Percentiles rank a stretch among this genome's conserved stretches.
phyloP scores from a whole-genome alignment of 2,329 filamentous ascomycete genomes.

The Amphichorda felina region DNA sequence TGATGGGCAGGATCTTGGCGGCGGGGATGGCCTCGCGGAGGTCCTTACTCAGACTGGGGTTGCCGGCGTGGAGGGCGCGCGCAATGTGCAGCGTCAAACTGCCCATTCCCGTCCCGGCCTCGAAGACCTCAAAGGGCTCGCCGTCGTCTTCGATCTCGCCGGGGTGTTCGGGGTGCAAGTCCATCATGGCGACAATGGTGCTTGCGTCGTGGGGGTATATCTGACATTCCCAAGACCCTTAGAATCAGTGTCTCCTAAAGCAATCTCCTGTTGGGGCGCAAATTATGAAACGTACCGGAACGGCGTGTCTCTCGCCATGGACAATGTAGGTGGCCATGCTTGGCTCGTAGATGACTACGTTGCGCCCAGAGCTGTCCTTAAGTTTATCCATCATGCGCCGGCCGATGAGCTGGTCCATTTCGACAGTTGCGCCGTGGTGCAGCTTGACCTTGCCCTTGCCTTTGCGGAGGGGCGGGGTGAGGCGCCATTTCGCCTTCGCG shows the following conservation, averaged over 20 bases:
- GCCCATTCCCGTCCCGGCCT: slow-evolving; percentile 79
- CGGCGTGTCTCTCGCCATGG: slow-evolving; percentile 57
- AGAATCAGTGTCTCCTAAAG: background rate
- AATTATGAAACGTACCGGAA: slow-evolving; percentile 30
- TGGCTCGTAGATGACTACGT: slow-evolving; percentile 49
- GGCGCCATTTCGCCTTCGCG: slow-evolving; percentile 22
- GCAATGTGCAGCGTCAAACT: slow-evolving; percentile 65
- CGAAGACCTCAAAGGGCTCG: slow-evolving; percentile 58
- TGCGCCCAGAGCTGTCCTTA: slow-evolving; percentile 32
- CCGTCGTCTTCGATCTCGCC: slow-evolving; percentile 18
- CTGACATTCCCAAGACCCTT: no score
- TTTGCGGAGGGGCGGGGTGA: slow-evolving; percentile 21
- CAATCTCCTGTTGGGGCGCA: no score
- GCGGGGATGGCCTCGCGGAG: slow-evolving; percentile 1
- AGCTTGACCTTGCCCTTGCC: slow-evolving; percentile 22
- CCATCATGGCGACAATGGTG: slow-evolving; percentile 63
- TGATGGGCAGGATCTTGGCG: background rate
- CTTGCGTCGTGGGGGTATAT: slow-evolving; percentile 63
- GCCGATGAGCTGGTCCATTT: slow-evolving; percentile 49
- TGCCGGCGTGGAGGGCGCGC: slow-evolving; percentile 64
- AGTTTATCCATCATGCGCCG: slow-evolving; percentile 47
- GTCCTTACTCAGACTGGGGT: slow-evolving; percentile 23
- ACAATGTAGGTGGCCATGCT: slow-evolving; percentile 64
- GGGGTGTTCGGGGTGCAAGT: slow-evolving; percentile 49
- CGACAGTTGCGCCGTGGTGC: slow-evolving; percentile 32